Conservation (phyloP, 441 rosid species). For the Dalechampia spathulata region DNA sequence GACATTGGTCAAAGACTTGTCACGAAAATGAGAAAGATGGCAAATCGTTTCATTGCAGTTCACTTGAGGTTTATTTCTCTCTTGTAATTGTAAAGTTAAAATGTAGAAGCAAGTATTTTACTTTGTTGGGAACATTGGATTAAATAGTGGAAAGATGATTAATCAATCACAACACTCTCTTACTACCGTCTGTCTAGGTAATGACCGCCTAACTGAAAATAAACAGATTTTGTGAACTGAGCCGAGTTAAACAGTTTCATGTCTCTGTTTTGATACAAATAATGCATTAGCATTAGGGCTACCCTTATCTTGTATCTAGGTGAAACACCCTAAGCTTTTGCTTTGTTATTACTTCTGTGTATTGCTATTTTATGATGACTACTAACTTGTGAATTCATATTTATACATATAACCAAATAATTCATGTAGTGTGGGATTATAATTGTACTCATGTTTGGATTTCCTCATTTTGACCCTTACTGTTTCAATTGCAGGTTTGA, state of each 20-base stretch:
- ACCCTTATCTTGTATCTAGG: not conserved
- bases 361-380: not conserved
- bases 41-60: constrained; percentile 72
- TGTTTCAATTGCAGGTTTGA: constrained; percentile 62
- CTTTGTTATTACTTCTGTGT: not conserved
- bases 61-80: constrained; percentile 62
- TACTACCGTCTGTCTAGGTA: too few relatives aligned
- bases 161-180: not conserved
- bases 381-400: not conserved
- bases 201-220: not conserved
- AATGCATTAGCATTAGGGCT: not conserved
- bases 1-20: constrained; percentile 73
- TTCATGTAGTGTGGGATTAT: not conserved
- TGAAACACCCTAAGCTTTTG: not conserved
- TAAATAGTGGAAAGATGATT: not conserved
- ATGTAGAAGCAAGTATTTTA: not conserved
- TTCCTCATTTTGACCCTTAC: constrained; percentile 10
- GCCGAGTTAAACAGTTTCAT: not conserved
- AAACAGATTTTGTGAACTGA: too few relatives aligned
- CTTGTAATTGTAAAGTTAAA: not conserved
- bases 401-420: not conserved
- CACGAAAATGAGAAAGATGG: constrained; percentile 67
- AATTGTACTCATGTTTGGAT: not conserved
- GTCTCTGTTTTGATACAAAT: not conserved
- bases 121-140: not conserved